Evolutionary conservation across 139 green algal genomes (phyloP), one percentile per base, ranked within the genome.

Genomic region (Nannochloris sp.): DNA sequence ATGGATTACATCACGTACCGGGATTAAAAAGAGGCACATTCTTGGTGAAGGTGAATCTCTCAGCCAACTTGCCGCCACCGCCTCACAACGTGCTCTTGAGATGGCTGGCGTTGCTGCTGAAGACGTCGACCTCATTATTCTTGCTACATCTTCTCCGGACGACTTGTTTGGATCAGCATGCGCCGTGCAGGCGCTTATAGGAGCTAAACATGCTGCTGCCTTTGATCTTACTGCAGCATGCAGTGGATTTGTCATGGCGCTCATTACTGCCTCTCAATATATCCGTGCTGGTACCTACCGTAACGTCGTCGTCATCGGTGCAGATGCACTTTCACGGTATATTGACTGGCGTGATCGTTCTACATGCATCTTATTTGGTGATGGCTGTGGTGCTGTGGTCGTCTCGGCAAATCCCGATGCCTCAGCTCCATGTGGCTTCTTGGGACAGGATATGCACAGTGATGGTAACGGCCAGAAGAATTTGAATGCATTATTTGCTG

Each of bases 311-410:
- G 83, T 98, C 9, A 77, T 98, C 14, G 94, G 94, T n/a, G 94
- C 82, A 4, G 94, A 99, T 63, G 89, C 87, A 2, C 68, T 99
- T 38, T 92, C 80, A 3, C 68, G 94, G 23, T 91, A 96, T 61
- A 77, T 97, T 10, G 94, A 99, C 77, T 99, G 94, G 94, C 76
- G 78, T 19, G 90, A 97, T 70, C 54, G 90, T 62, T 65, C 77
- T 6, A 97, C 94, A 6, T 99, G 94, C 81, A 97, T 99, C 56
- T 76, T 99, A 25, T 99, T 99, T 77, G 94, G 94, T 6, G 93
- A 99, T 70, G 94, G 87, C 27, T 89, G 76, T 48, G 94, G 93
- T 0, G 94, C 94, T 3, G 81, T 97, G 37, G 68, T 98, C 27
- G 15, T 96, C 42, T 75, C 73, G 7, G 78, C 78, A 23, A 53